Conservation (phyloP, 768 basidiomycete species). For the Cytidiella melzeri region DNA sequence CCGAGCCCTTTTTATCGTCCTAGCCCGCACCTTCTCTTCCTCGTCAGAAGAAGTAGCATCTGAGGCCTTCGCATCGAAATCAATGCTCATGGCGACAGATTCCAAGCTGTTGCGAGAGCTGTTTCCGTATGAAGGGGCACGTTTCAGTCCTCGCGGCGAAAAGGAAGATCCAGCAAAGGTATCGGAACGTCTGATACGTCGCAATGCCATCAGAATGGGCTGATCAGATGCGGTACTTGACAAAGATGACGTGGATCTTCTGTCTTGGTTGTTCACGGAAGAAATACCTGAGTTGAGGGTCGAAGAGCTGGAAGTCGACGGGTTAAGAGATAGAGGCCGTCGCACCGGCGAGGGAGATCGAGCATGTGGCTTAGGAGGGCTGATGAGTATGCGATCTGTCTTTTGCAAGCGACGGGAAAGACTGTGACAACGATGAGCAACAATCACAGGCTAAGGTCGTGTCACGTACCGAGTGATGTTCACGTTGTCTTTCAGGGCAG, state of each 20-base stretch:
- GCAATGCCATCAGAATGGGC: conserved; percentile 27
- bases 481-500: conserved; percentile 43
- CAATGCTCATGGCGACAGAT: conserved; percentile 22
- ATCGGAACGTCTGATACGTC: conserved; percentile 46
- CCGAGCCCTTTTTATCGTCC: conserved; percentile 57
- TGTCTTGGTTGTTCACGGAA: conserved; percentile 20
- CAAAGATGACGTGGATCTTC: conserved; percentile 31
- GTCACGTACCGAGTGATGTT: conserved; percentile 55
- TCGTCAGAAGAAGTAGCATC: conserved; percentile 57
- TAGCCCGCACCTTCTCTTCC: conserved; percentile 60
- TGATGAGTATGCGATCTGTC: conserved; percentile 49
- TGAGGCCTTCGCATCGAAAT: conserved; percentile 19
- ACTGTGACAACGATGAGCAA: conserved; percentile 30
- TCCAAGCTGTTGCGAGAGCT: conserved; percentile 22
- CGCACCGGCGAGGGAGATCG: conserved; percentile 30
- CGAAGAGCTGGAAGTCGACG: conserved; percentile 61
- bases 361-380: conserved; percentile 47
- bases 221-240: conserved; percentile 36
- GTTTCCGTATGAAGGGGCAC: conserved; percentile 52
- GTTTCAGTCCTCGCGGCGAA: conserved; percentile 34
- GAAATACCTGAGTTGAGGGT: conserved; percentile 45
- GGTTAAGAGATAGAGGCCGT: conserved; percentile 40
- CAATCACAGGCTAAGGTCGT: conserved; percentile 4
- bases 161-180: conserved; percentile 33
- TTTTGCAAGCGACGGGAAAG: conserved; percentile 64